These are phyloP conservation scores for Cyclotella kingstonii DNA, from an alignment of 108 stramenopile species.

Conservation along the genomic window DNA sequence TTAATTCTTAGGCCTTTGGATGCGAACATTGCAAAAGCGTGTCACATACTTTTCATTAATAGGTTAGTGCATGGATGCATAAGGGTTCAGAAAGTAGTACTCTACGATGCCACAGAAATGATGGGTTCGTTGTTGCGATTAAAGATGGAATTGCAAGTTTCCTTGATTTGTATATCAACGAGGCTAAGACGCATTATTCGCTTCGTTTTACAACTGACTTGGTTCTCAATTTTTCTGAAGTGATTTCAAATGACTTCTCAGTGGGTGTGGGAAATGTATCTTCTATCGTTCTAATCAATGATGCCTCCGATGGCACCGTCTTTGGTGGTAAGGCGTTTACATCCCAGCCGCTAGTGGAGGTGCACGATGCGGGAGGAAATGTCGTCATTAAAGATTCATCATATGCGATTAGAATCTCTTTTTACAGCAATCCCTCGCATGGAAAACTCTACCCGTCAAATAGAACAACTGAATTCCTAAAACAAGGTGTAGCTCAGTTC, in stretches of 20 bases:
- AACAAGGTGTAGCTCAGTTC: slow-evolving; percentile 38
- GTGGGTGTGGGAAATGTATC: slow-evolving; percentile 33
- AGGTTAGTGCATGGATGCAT: slow-evolving; percentile 18
- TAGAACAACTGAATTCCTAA: slow-evolving; percentile 18
- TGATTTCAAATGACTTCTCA: slow-evolving; percentile 35
- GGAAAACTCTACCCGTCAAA: slow-evolving; percentile 17
- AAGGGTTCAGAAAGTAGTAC: slow-evolving; percentile 10
- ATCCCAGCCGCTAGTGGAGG: slow-evolving; percentile 38
- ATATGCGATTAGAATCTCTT: slow-evolving; percentile 22
- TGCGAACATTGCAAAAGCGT: not conserved
- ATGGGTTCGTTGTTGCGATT: slow-evolving; percentile 12
- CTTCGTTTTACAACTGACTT: slow-evolving; percentile 44
- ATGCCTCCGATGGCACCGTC: slow-evolving; percentile 31
- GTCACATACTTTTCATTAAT: not conserved
- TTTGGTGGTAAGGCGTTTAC: slow-evolving; percentile 45
- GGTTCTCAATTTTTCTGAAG: slow-evolving; percentile 9
- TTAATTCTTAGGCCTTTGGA: too few relatives aligned
- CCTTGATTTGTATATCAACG: slow-evolving; percentile 31
- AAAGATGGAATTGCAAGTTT: slow-evolving; percentile 36
- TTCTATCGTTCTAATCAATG: slow-evolving; percentile 16
- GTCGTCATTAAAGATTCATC: slow-evolving; percentile 34
- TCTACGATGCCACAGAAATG: slow-evolving; percentile 12
- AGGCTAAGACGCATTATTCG: slow-evolving; percentile 32
- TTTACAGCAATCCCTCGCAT: slow-evolving; percentile 42
- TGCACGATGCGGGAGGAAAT: slow-evolving; percentile 49